These are phyloP conservation scores for Cercospora nicotianae DNA, from an alignment of 2,329 filamentous ascomycete genomes.

Conservation along the genomic window DNA sequence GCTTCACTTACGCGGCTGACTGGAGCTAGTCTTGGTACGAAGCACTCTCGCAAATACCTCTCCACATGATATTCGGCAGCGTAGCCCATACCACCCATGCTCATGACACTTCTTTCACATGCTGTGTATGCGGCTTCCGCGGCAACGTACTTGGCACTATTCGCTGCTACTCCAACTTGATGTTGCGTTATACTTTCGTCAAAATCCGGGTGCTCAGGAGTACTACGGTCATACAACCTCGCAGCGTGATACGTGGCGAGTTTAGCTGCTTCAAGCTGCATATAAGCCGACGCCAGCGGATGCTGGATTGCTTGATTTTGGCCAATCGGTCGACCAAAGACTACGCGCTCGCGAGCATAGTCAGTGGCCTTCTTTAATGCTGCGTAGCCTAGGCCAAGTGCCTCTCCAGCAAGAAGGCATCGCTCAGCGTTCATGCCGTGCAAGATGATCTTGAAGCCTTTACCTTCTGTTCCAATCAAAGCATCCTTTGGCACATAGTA, in stretches of 20 bases:
- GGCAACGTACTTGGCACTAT: conserved; percentile 59
- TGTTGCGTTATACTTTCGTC: conserved; percentile 46
- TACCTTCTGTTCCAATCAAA: conserved; percentile 69
- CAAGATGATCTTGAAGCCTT: conserved; percentile 70
- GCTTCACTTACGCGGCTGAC: conserved; percentile 51
- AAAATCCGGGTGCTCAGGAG: conserved; percentile 32
- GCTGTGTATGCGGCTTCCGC: conserved; percentile 62
- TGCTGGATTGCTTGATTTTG: conserved; percentile 62
- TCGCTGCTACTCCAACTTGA: conserved; percentile 56
- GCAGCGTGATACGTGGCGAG: conserved; percentile 62
- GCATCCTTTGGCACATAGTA: conserved; percentile 65
- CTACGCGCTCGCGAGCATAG: conserved; percentile 53
- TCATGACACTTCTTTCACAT: conserved; percentile 59
- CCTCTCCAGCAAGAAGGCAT: conserved; percentile 66
- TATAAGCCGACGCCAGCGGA: conserved; percentile 59
- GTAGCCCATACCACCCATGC: conserved; percentile 64
- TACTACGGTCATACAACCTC: conserved; percentile 56
- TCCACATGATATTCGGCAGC: conserved; percentile 64
- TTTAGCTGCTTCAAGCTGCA: conserved; percentile 63
- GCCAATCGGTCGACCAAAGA: conserved; percentile 60
- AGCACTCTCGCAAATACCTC: conserved; percentile 59
- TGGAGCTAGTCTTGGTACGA: conserved; percentile 61
- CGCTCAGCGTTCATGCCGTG: conserved; percentile 54
- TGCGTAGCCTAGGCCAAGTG: conserved; percentile 75
- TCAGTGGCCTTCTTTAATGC: conserved; percentile 45